Evolutionary conservation across 805 yeast genomes (phyloP).

Genomic region (Cyberlindnera xishuangbannaensis): DNA sequence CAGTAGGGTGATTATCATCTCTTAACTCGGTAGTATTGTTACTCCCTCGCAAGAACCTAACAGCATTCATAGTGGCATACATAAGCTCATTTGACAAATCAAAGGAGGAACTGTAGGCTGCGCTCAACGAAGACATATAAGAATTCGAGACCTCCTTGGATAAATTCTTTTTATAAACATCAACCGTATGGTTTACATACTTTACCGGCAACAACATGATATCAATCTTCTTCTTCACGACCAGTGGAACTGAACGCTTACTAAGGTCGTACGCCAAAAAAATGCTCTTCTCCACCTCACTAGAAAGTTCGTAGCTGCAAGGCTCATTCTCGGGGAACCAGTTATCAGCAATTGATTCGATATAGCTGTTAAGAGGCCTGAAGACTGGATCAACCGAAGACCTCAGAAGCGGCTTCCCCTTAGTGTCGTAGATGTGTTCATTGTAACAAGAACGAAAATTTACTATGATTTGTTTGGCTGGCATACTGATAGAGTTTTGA

Average conservation of each 20-base stretch:
- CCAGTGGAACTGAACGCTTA: constrained; percentile 32
- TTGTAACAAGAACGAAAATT: constrained; percentile 46
- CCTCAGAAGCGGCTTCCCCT: constrained; percentile 59
- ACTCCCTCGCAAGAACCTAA: too few relatives aligned
- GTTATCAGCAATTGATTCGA: constrained; percentile 39
- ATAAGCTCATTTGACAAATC: constrained; percentile 31
- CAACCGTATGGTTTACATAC: constrained; percentile 30
- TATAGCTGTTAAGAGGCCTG: constrained; percentile 51
- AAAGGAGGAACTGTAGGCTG: constrained; percentile 27
- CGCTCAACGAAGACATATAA: constrained; percentile 26
- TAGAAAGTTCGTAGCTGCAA: constrained; percentile 40
- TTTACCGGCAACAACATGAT: constrained; percentile 31
- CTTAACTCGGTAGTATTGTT: too few relatives aligned
- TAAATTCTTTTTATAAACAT: constrained; percentile 35
- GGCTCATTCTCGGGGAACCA: constrained; percentile 42
- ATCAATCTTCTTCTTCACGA: constrained; percentile 23
- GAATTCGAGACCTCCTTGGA: constrained; percentile 33
- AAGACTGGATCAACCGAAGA: constrained; percentile 58
- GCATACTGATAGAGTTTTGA: constrained; percentile 34
- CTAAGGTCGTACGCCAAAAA: constrained; percentile 36
- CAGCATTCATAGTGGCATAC: too few relatives aligned
- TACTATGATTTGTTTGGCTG: constrained; percentile 42
- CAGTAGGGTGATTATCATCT: too few relatives aligned
- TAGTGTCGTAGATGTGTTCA: constrained; percentile 45
- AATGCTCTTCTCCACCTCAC: constrained; percentile 53